Evolutionary conservation across 305 asterid species (phyloP), one percentile per base, ranked within the genome.

Genomic region (Caryopteris hybrid): DNA sequence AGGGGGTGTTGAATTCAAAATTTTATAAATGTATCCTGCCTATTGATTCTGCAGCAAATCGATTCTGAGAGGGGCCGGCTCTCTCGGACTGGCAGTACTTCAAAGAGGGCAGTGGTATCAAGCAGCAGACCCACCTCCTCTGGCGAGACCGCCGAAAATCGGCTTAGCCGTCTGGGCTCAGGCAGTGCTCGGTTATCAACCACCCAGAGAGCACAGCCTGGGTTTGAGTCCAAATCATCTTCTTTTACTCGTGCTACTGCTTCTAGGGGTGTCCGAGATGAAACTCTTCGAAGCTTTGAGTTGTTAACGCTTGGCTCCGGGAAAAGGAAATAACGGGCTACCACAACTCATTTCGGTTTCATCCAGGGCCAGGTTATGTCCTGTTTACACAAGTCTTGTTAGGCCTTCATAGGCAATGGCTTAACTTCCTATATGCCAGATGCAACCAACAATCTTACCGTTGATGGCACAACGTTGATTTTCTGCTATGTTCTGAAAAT

Each of bases 241-340:
- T 73, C 96, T 53, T 91, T 84, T 43, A 73, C 90, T 42, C 95
- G 97, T 23, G 61, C 83, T 60, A 75, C 82, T 41, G 76, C 83
- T 29, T 38, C 87, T 17, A 86, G 87, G 76, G 90, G 91, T 20
- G 69, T 73, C 33, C 86, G 92, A 17, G 95, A 91, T 18, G 96
- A 94, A 36, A 48, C 99, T 69, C 93, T 92, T n/a, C 77, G 96
- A 73, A 89, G 97, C 91, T 92, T 92, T 47, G 98, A 92, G 81
- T 82, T 88, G 67, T 74, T 90, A 61, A 84, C 93, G 4, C 86
- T 90, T 25, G 93, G 95, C 68, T 25, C 71, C 0, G 84, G 78
- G 46, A 80, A 77, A 54, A 76, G 81, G 64, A 80, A 80, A 58
- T 76, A 57, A 66, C 33, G 12, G 8, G 16, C 61, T 23, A 39